These are phyloP conservation scores for Trichoderma reesei DNA, from an alignment of 495 filamentous ascomycete species.

Conservation along the genomic window DNA sequence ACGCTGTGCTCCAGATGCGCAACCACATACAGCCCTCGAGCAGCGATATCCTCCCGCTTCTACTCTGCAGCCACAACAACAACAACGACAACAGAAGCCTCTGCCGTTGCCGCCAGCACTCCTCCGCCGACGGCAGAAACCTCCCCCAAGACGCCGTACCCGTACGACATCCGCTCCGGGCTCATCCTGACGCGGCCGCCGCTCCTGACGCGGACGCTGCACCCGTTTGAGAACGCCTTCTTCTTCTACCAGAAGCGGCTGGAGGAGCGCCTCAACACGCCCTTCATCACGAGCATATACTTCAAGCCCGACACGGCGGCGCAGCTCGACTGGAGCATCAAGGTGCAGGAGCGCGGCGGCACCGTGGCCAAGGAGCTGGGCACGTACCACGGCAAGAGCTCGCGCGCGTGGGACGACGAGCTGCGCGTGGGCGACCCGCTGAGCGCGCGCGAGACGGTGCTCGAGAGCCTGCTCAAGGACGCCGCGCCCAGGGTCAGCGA, in stretches of 20 bases:
- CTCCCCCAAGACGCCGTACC: constrained; percentile 17
- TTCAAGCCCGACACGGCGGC: constrained; percentile 83
- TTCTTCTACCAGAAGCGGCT: constrained; percentile 95
- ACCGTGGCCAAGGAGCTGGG: constrained; percentile 77
- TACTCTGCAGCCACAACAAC: constrained; percentile 22
- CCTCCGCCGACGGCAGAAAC: constrained; percentile 16
- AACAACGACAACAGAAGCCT: constrained; percentile 15
- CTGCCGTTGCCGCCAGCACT: constrained; percentile 8
- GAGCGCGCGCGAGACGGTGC: constrained; percentile 43
- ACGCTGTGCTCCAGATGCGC: constrained; percentile 10
- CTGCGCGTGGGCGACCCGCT: constrained; percentile 60
- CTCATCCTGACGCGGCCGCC: constrained; percentile 85
- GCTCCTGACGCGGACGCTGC: constrained; percentile 70
- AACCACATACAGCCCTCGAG: constrained; percentile 24
- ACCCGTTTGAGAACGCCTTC: constrained; percentile 81
- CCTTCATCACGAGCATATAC: constrained; percentile 90
- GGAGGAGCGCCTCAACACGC: constrained; percentile 82
- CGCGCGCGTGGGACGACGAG: constrained; percentile 84
- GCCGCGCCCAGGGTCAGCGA: constrained; percentile 59
- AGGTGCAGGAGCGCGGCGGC: constrained; percentile 57
- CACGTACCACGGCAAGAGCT: constrained; percentile 70
- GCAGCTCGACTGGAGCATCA: constrained; percentile 85
- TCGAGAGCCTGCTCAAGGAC: constrained; percentile 57
- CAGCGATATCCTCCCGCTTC: constrained; percentile 17
- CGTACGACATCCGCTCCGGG: constrained; percentile 64